phyloP scores from a whole-genome alignment of 2,329 filamentous ascomycete genomes.

The Claviceps capensis region DNA sequence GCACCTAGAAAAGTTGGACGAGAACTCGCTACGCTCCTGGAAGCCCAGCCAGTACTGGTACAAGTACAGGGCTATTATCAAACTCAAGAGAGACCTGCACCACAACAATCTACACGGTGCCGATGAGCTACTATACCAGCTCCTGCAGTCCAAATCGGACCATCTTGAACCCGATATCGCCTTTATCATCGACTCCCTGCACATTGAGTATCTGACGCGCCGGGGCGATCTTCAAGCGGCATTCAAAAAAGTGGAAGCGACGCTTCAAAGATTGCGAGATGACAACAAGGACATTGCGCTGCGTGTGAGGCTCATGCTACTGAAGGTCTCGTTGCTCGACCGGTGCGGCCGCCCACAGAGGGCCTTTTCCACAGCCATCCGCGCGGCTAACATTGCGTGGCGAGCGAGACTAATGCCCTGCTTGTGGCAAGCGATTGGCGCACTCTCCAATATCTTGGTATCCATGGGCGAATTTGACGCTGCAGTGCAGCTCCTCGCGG shows the following conservation, averaged over 20 bases:
- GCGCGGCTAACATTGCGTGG: conserved; percentile 62
- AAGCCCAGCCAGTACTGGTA: conserved; percentile 65
- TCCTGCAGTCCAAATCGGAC: conserved; percentile 36
- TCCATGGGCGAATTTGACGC: conserved; percentile 57
- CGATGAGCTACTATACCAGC: conserved; percentile 34
- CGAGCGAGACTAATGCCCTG: conserved; percentile 52
- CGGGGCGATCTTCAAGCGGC: conserved; percentile 34
- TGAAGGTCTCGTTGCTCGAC: conserved; percentile 59
- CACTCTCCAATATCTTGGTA: conserved; percentile 54
- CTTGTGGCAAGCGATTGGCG: conserved; percentile 59
- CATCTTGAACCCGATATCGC: conserved; percentile 39
- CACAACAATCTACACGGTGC: conserved; percentile 38
- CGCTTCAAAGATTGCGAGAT: conserved; percentile 28
- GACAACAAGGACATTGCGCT: conserved; percentile 44
- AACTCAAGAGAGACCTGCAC: conserved; percentile 48
- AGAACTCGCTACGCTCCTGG: conserved; percentile 52
- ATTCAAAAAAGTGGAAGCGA: conserved; percentile 31
- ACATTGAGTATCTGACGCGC: conserved; percentile 37
- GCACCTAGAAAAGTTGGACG: conserved; percentile 32
- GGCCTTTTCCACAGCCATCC: conserved; percentile 63
- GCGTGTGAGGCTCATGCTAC: conserved; percentile 55
- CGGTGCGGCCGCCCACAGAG: conserved; percentile 55
- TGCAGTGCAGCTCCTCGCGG: conserved; percentile 49
- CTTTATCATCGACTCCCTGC: conserved; percentile 36
- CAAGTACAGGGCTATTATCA: conserved; percentile 52